Conservation (phyloP, 2,329 filamentous ascomycete species). For the Corniculantispora saksenae region DNA sequence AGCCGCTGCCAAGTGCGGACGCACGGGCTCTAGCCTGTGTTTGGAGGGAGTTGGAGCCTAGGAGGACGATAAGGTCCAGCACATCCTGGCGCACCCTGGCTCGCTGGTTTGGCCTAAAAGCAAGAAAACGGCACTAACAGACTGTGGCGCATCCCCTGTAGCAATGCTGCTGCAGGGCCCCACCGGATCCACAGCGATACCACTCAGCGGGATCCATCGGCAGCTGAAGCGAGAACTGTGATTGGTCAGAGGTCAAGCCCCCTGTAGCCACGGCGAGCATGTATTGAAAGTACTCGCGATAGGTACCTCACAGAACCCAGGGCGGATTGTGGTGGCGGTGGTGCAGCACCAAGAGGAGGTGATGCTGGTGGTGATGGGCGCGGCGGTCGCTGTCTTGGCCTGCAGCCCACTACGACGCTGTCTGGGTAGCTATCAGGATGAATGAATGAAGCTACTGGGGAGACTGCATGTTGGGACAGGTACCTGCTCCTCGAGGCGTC, state of each 20-base stretch:
- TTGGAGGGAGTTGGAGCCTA: too few species aligned
- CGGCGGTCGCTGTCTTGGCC: conserved; percentile 1
- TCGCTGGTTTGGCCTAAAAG: background rate
- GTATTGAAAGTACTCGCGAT: background rate
- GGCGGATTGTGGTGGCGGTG: background rate
- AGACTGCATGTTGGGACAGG: too few species aligned
- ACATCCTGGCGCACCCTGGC: too few species aligned
- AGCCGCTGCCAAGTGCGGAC: conserved; percentile 1
- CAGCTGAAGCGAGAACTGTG: background rate
- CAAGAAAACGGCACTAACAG: background rate
- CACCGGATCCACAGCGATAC: conserved; percentile 1
- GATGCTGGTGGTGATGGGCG: background rate
- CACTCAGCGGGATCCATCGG: conserved; percentile 1
- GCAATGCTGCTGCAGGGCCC: conserved; percentile 5
- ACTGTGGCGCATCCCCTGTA: background rate
- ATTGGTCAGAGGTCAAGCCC: background rate
- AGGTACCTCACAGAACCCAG: background rate
- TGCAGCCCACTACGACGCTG: background rate
- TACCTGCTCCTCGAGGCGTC: conserved; percentile 1
- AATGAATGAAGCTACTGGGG: too few species aligned
- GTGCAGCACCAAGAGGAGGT: background rate
- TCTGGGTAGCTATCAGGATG: background rate
- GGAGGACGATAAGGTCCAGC: conserved; percentile 9
- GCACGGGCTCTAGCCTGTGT: conserved; percentile 10
- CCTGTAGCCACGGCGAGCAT: background rate